These are phyloP conservation scores for Blastobotrys aristatus DNA, from an alignment of 1,139 yeast species.

Conservation along the genomic window DNA sequence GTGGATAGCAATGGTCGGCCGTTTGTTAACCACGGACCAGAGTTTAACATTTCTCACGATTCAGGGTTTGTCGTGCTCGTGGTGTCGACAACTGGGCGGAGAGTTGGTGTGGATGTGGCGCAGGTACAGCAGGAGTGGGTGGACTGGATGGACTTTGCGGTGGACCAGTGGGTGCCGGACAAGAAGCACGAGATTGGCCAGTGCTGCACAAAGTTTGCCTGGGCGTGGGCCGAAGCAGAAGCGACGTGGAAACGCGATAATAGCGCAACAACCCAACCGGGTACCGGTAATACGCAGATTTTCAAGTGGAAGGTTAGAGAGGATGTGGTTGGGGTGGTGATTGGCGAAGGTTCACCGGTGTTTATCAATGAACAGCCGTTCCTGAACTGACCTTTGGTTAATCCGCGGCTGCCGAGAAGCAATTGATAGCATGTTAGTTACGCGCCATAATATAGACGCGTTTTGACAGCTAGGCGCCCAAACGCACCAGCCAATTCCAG, in stretches of 20 bases:
- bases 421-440: no score
- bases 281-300: background rate
- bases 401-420: no score
- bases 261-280: no score
- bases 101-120: background rate
- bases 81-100: background rate
- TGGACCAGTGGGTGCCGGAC: background rate
- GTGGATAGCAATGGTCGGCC: background rate
- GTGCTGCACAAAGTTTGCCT: background rate
- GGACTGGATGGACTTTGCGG: slow-evolving; percentile 1
- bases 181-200: no score
- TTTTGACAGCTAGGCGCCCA: no score
- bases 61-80: background rate
- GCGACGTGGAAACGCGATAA: background rate
- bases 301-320: background rate
- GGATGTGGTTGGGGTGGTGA: background rate
- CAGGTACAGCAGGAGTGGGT: background rate
- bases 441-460: no score
- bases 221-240: slow-evolving; percentile 1
- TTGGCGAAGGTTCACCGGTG: background rate
- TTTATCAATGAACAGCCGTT: no score
- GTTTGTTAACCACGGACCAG: background rate
- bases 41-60: slow-evolving; percentile 4
- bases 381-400: no score
- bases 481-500: no score